These are phyloP conservation scores for Citrullus colocynthis DNA, from an alignment of 306 rosid genomes.

Conservation along the genomic window DNA sequence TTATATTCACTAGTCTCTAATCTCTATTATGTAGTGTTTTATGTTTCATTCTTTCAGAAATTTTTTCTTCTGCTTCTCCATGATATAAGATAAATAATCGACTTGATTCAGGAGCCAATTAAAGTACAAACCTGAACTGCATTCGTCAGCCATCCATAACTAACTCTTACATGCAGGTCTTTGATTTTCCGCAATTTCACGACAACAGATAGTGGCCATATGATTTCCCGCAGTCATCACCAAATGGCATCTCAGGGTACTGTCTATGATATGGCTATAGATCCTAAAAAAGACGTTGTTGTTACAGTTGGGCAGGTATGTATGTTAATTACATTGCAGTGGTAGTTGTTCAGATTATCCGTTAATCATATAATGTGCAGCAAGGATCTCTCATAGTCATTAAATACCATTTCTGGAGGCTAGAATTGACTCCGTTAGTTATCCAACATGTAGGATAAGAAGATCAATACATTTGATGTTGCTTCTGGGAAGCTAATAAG, in stretches of 20 bases:
- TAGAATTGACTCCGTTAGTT: slow-evolving; percentile 9
- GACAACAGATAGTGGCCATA: slow-evolving; percentile 24
- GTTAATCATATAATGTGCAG: background rate
- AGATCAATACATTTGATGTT: slow-evolving; percentile 50
- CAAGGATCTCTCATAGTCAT: slow-evolving; percentile 5
- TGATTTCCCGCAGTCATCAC: slow-evolving; percentile 29
- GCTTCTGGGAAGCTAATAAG: slow-evolving; percentile 38
- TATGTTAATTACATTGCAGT: background rate
- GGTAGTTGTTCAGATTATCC: background rate
- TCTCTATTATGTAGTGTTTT: background rate
- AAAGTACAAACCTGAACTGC: background rate
- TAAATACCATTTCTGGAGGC: slow-evolving; percentile 1
- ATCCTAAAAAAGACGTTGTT: slow-evolving; percentile 34
- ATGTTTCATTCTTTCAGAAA: background rate
- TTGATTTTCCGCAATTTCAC: slow-evolving; percentile 44
- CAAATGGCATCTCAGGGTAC: slow-evolving; percentile 56
- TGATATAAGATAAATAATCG: background rate
- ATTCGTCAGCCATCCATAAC: background rate
- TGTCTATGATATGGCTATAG: slow-evolving; percentile 65
- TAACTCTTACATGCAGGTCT: slow-evolving; percentile 29
- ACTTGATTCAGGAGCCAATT: background rate
- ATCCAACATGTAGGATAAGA: slow-evolving; percentile 45
- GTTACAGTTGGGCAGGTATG: slow-evolving; percentile 76
- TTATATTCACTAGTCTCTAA: background rate
- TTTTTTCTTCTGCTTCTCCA: background rate